These are phyloP conservation scores for Hansenula lynferdii DNA, from an alignment of 1,139 yeast genomes.

Conservation along the genomic window DNA sequence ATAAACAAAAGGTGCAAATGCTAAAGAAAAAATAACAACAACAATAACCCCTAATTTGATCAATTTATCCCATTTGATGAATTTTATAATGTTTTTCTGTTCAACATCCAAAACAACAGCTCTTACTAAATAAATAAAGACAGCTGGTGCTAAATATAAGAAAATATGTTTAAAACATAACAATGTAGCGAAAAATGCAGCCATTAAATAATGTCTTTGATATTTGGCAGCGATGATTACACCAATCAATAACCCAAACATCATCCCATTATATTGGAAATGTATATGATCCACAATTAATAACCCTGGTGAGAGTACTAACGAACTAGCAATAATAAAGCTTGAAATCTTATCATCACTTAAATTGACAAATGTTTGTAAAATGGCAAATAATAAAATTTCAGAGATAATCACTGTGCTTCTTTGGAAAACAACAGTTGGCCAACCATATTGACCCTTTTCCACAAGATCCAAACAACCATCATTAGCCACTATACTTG, in stretches of 20 bases:
- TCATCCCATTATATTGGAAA: constrained; percentile 91
- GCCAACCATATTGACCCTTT: constrained; percentile 64
- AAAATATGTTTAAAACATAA: constrained; percentile 94
- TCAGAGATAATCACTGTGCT: constrained; percentile 77
- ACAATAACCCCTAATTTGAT: constrained; percentile 66
- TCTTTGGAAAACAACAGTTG: constrained; percentile 80
- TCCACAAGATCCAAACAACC: constrained; percentile 74
- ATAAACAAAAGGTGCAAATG: constrained; percentile 79
- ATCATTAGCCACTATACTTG: constrained; percentile 55
- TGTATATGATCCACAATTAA: constrained; percentile 88
- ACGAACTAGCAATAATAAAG: constrained; percentile 76
- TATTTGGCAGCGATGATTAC: constrained; percentile 69
- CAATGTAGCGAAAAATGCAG: constrained; percentile 66
- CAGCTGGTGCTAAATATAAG: constrained; percentile 92
- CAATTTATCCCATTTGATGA: constrained; percentile 49
- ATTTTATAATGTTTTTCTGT: constrained; percentile 26
- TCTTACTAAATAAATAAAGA: constrained; percentile 72
- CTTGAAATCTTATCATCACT: constrained; percentile 41
- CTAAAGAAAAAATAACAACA: constrained; percentile 51
- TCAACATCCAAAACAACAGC: constrained; percentile 45
- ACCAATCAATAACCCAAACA: constrained; percentile 77
- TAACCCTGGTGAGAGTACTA: constrained; percentile 85
- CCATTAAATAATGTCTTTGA: constrained; percentile 56
- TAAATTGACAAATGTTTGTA: constrained; percentile 66
- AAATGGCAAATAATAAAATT: constrained; percentile 58